Conservation (phyloP, 2,329 filamentous ascomycete species). For the Claviceps cyperi region DNA sequence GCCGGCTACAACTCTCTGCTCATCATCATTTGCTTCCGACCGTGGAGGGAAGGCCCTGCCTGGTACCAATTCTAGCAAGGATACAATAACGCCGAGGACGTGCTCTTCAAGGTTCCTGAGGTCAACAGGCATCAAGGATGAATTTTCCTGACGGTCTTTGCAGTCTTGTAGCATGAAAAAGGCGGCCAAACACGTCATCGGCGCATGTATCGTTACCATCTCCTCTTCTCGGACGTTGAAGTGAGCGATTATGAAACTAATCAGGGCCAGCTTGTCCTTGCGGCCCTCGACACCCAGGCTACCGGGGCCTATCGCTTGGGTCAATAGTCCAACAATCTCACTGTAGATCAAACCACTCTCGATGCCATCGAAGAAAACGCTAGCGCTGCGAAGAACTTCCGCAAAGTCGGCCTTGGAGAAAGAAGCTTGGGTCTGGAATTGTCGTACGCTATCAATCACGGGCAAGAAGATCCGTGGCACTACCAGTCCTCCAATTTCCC, state of each 20-base stretch:
- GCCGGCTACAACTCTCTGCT: constrained; percentile 1
- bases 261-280: constrained; percentile 52
- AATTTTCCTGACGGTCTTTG: constrained; percentile 21
- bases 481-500: constrained; percentile 87
- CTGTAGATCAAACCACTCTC: constrained; percentile 89
- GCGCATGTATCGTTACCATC: constrained; percentile 79
- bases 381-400: constrained; percentile 84
- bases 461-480: constrained; percentile 82
- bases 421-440: constrained; percentile 51
- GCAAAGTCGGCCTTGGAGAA: constrained; percentile 56
- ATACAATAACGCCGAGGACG: constrained; percentile 34
- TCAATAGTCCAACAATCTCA: constrained; percentile 57
- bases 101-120: constrained; percentile 16
- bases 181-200: constrained; percentile 42
- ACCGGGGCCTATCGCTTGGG: constrained; percentile 39
- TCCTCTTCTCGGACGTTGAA: constrained; percentile 96
- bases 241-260: constrained; percentile 67
- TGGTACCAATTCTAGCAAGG: constrained; percentile 49
- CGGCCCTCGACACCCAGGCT: constrained; percentile 30
- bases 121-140: constrained; percentile 20
- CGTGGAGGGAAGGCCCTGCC: constrained; percentile 40
- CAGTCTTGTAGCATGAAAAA: constrained; percentile 51
- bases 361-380: constrained; percentile 92
- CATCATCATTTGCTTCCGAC: constrained; percentile 10
- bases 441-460: constrained; percentile 63